phyloP scores from a whole-genome alignment of 2,329 filamentous ascomycete species.

The Tolypocladium paradoxum region DNA sequence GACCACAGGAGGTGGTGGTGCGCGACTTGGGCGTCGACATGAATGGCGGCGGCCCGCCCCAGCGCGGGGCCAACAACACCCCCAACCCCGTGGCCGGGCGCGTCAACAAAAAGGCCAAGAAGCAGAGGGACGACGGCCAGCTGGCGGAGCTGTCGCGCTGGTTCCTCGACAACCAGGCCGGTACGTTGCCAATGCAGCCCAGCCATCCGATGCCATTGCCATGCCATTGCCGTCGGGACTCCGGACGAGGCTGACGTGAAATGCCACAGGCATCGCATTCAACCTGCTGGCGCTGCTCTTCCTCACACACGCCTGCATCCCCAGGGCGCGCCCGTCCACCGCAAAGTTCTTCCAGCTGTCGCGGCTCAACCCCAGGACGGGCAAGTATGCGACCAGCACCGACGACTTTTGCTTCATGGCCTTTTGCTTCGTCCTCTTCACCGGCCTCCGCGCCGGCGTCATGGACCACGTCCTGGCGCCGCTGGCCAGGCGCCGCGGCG shows the following conservation, averaged over 20 bases:
- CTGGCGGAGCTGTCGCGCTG: conserved; percentile 50
- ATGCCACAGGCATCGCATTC: conserved; percentile 26
- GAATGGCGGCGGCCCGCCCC: not conserved
- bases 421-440: conserved; percentile 74
- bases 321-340: conserved; percentile 65
- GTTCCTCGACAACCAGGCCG: conserved; percentile 69
- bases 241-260: not conserved
- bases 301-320: conserved; percentile 72
- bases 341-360: conserved; percentile 79
- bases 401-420: conserved; percentile 70
- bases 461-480: conserved; percentile 84
- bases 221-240: no score
- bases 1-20: not conserved
- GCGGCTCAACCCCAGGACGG: conserved; percentile 61
- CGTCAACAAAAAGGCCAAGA: conserved; percentile 23
- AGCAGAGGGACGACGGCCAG: conserved; percentile 45
- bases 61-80: not conserved
- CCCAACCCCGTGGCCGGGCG: not conserved
- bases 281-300: conserved; percentile 75
- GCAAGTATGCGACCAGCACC: conserved; percentile 62
- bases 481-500: conserved; percentile 58
- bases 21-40: not conserved
- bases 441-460: conserved; percentile 66
- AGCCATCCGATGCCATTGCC: no score
- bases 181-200: conserved; percentile 34